Evolutionary conservation across 2,329 filamentous ascomycete genomes (phyloP).

Genomic region (Cytospora mali): DNA sequence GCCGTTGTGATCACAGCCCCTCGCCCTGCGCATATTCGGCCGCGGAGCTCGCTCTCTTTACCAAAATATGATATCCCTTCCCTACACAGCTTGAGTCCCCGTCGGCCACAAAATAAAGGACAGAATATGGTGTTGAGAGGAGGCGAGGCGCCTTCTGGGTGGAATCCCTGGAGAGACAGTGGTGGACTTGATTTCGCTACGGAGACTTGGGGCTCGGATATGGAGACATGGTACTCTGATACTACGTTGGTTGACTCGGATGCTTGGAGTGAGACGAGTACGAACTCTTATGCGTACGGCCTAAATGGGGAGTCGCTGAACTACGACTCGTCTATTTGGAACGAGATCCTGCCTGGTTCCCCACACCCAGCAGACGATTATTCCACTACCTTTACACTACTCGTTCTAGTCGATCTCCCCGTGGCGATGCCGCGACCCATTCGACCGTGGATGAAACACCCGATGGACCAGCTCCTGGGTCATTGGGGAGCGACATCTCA

Average conservation of each 20-base stretch:
- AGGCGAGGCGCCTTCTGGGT: background rate
- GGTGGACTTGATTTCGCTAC: background rate
- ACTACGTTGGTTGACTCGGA: background rate
- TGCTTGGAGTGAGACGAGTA: background rate
- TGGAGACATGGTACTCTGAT: background rate
- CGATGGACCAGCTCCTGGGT: background rate
- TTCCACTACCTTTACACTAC: background rate
- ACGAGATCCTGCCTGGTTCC: background rate
- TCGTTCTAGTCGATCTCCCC: background rate
- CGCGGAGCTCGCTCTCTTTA: background rate
- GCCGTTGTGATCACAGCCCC: constrained; percentile 4
- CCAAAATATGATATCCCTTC: constrained; percentile 2
- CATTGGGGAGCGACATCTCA: background rate
- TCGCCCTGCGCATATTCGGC: constrained; percentile 6
- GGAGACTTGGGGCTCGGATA: background rate
- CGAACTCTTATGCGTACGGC: background rate
- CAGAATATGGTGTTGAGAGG: background rate
- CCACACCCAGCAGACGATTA: background rate
- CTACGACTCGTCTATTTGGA: background rate
- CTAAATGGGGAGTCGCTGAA: background rate
- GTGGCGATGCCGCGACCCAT: background rate
- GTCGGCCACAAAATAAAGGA: background rate
- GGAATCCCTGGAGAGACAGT: background rate
- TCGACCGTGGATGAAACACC: background rate
- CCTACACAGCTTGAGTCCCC: background rate